Conservation (phyloP, 495 filamentous ascomycete species). For the Astrothelium subdiscretum region DNA sequence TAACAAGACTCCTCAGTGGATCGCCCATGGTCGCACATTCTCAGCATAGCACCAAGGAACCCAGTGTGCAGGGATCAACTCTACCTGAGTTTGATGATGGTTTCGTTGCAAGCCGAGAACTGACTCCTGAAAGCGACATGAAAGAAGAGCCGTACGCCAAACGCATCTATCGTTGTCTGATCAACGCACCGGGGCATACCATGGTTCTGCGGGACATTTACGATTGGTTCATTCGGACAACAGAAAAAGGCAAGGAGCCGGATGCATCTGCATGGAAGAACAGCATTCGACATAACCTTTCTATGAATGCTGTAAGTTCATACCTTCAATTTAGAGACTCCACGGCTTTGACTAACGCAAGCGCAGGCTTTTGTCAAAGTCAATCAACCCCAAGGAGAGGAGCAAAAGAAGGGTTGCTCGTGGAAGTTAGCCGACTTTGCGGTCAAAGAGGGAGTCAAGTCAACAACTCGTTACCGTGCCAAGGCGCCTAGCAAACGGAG, state of each 20-base stretch:
- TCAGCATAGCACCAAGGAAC: not conserved
- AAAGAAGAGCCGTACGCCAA: slow-evolving; percentile 53
- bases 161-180: slow-evolving; percentile 68
- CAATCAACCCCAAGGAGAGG: slow-evolving; percentile 34
- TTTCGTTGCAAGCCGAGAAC: not conserved
- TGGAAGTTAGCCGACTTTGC: slow-evolving; percentile 61
- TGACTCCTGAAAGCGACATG: not conserved
- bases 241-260: slow-evolving; percentile 55
- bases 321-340: slow-evolving; percentile 9
- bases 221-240: slow-evolving; percentile 76
- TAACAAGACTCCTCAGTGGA: not conserved
- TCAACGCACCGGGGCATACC: slow-evolving; percentile 46
- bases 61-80: not conserved
- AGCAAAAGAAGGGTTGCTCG: slow-evolving; percentile 46
- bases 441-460: slow-evolving; percentile 49
- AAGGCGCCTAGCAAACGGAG: slow-evolving; percentile 38
- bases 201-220: slow-evolving; percentile 84
- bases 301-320: slow-evolving; percentile 83
- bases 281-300: slow-evolving; percentile 91
- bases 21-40: not conserved
- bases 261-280: slow-evolving; percentile 70
- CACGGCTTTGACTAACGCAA: slow-evolving; percentile 15
- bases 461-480: slow-evolving; percentile 63
- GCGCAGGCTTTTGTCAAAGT: slow-evolving; percentile 55
- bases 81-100: not conserved